A percentile compares a stretch with the other conserved stretches of the same genome.
Conservation (phyloP, 331 rosid species). For the Malus hybrid region DNA sequence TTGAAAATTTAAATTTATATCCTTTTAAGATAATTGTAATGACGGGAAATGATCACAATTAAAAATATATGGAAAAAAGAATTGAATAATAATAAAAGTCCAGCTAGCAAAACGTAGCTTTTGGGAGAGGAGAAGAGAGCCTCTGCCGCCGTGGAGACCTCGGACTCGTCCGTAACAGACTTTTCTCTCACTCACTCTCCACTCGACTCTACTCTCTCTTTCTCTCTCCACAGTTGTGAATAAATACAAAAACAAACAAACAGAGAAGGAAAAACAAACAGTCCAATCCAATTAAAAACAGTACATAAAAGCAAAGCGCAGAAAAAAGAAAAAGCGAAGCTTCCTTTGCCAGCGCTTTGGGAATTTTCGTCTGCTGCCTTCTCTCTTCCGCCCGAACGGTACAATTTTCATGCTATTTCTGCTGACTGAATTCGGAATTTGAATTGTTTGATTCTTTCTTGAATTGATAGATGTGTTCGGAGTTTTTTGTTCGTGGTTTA, state of each 20-base stretch:
- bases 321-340: conserved; percentile 13
- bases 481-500: not conserved
- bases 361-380: not conserved
- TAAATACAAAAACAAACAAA: not conserved
- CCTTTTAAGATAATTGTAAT: no score
- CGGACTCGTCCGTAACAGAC: not conserved
- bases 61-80: no score
- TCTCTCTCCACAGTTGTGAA: no score
- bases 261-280: not conserved
- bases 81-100: no score
- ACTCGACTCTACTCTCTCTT: no score
- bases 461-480: no score
- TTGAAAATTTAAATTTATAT: no score
- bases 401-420: conserved; percentile 4
- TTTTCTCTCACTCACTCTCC: not conserved
- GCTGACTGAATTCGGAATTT: not conserved
- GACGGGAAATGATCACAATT: no score
- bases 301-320: conserved; percentile 9
- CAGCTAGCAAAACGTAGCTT: no score
- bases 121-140: no score
- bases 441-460: not conserved
- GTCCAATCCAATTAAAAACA: not conserved
- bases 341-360: conserved; percentile 26
- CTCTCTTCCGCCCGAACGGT: conserved; percentile 27
- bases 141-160: not conserved